phyloP scores from a whole-genome alignment of 1,284 basidiomycete species.

The Volvariella volvacea region DNA sequence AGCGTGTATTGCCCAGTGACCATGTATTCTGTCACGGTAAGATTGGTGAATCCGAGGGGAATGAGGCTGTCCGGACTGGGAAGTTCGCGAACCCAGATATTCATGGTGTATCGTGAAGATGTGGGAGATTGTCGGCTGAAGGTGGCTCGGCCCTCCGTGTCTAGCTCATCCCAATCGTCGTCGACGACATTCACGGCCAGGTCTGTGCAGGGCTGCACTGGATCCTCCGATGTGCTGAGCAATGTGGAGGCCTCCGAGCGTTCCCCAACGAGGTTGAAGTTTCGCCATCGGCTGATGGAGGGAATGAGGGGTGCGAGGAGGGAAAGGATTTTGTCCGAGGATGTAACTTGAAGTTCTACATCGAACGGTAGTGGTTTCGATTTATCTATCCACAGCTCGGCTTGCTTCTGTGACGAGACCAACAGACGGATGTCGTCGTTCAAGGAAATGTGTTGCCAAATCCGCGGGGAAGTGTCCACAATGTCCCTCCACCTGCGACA shows the following conservation, averaged over 20 bases:
- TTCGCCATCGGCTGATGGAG: constrained; percentile 46
- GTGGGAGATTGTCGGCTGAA: constrained; percentile 18
- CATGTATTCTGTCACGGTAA: constrained; percentile 46
- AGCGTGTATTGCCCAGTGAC: constrained; percentile 31
- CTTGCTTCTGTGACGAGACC: constrained; percentile 32
- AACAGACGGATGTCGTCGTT: constrained; percentile 26
- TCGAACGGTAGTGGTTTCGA: constrained; percentile 48
- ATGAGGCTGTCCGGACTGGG: constrained; percentile 35
- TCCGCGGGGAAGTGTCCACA: constrained; percentile 38
- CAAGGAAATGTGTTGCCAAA: constrained; percentile 56
- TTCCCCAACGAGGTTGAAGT: constrained; percentile 34
- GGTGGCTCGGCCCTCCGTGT: constrained; percentile 21
- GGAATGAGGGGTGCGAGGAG: constrained; percentile 56
- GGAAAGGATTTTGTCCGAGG: constrained; percentile 48
- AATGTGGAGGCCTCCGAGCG: background rate
- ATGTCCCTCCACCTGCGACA: constrained; percentile 50
- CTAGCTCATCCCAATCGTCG: constrained; percentile 21
- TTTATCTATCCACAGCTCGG: constrained; percentile 44
- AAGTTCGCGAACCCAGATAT: constrained; percentile 35
- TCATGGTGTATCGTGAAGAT: constrained; percentile 29
- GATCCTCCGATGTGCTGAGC: background rate
- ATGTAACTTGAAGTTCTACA: constrained; percentile 42
- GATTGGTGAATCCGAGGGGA: constrained; percentile 46
- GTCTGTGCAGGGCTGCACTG: constrained; percentile 8
- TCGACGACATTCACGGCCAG: constrained; percentile 25